A percentile compares a stretch with the other conserved stretches of the same genome.
These are phyloP conservation scores for Candolleomyces eurysporus DNA, from an alignment of 768 basidiomycete species.

Conservation along the genomic window DNA sequence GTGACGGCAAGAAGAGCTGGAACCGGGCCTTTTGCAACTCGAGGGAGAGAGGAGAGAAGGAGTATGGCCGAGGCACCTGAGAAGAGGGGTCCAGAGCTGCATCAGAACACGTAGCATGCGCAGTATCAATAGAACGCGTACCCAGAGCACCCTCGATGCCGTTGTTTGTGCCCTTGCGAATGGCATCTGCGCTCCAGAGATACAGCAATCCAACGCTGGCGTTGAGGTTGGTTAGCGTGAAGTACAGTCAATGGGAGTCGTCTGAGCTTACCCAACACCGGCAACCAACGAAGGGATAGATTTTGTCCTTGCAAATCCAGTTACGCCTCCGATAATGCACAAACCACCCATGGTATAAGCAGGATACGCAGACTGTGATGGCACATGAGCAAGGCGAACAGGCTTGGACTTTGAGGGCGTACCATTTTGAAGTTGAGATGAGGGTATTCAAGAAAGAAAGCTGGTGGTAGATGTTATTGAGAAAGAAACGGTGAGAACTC, in stretches of 20 bases:
- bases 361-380: slow-evolving; percentile 70
- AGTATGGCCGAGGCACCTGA: slow-evolving; percentile 78
- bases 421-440: background rate
- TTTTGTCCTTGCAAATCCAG: slow-evolving; percentile 67
- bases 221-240: background rate
- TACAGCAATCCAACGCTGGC: slow-evolving; percentile 74
- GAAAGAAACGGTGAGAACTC: background rate
- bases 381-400: background rate
- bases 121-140: slow-evolving; percentile 26
- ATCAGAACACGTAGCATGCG: background rate
- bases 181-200: slow-evolving; percentile 74
- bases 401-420: background rate
- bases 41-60: slow-evolving; percentile 71
- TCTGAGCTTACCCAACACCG: slow-evolving; percentile 61
- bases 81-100: background rate
- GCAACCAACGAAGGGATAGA: slow-evolving; percentile 84
- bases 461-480: background rate
- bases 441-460: too few relatives aligned
- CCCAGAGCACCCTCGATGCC: slow-evolving; percentile 82
- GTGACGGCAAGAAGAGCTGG: slow-evolving; percentile 62
- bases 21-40: slow-evolving; percentile 71
- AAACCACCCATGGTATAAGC: slow-evolving; percentile 75
- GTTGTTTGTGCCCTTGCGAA: slow-evolving; percentile 68
- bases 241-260: background rate
- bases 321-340: slow-evolving; percentile 74